Evolutionary conservation across 768 basidiomycete genomes (phyloP).

Genomic region (Hericium erinaceus): DNA sequence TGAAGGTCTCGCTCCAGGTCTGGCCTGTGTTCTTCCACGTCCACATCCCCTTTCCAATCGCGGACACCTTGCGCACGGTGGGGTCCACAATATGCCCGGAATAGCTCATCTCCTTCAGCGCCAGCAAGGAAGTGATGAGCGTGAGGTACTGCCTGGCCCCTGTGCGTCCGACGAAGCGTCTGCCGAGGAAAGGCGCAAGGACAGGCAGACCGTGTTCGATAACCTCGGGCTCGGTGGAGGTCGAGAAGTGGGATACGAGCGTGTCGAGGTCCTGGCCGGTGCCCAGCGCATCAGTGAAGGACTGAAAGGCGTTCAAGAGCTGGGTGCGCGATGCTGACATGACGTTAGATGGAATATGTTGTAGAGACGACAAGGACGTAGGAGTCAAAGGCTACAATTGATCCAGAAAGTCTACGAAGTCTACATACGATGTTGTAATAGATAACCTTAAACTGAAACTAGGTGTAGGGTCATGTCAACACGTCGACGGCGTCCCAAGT

Average conservation of each 20-base stretch:
- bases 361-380: too few relatives aligned
- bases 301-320: conserved; percentile 35
- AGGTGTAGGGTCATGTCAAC: too few relatives aligned
- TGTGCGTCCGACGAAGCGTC: conserved; percentile 32
- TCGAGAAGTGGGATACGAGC: conserved; percentile 44
- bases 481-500: too few relatives aligned
- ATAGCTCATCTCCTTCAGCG: conserved; percentile 45
- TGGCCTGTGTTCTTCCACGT: conserved; percentile 45
- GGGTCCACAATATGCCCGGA: conserved; percentile 46
- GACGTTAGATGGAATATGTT: background rate
- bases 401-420: too few relatives aligned
- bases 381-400: too few relatives aligned
- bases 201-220: conserved; percentile 45
- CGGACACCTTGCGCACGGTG: conserved; percentile 40
- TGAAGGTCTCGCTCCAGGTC: conserved; percentile 54
- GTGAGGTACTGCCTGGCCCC: conserved; percentile 43
- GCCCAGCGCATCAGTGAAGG: conserved; percentile 46
- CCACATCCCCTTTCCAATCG: conserved; percentile 46
- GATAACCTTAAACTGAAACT: too few relatives aligned
- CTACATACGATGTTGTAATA: too few relatives aligned
- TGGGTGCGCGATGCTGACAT: conserved; percentile 18
- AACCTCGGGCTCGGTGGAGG: conserved; percentile 31
- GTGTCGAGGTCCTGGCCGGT: conserved; percentile 30
- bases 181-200: conserved; percentile 56
- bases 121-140: conserved; percentile 34